Evolutionary conservation across 768 basidiomycete genomes (phyloP), one percentile per base, ranked within the genome.

Genomic region (Boletus patriciae): DNA sequence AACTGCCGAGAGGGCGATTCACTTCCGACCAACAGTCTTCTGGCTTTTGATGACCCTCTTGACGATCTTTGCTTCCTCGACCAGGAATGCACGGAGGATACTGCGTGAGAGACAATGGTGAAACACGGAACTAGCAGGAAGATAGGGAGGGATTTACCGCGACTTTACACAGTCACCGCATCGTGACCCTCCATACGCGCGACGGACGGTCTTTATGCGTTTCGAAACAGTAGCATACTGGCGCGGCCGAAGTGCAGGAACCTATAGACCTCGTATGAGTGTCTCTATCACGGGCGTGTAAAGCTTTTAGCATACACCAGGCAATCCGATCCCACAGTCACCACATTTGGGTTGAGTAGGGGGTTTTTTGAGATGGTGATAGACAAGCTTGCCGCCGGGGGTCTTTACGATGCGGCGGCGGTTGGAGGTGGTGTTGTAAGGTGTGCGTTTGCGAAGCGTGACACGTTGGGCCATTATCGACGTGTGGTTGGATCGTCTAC

Each of bases 31-130:
- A 33, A 44, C 46, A 18, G 68, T 64, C 59, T 67, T 72, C 74
- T 84, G 92, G 71, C 89, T 88, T 82, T 97, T 97, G 83, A 98
- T 94, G 66, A 98, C 96, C 78, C 85, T 89, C 88, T 99, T 99
- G 72, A 99, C 97, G 68, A 99, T 98, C 83, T 98, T 98, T 44
- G 97, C 97, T 81, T 99, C 97, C 82, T 98, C 97, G 40, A 99
- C 92, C 58, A 99, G 78, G 87, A 99, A 99, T 61, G 97, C 94
- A 58, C 97, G 92, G 66, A 98, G 88, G 67, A 99, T 95, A 61
- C 97, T 98, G 61, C 0, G 48, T 8, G 23, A 7, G 40, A 38
- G 38, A 34, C 43, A n/a, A 38, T 21, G 12, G 21, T 50, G 18
- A 57, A 31, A 54, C 7, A n/a, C 25, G 21, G 12, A 38, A 46